Conservation (phyloP, 2,329 filamentous ascomycete species). For the Pseudocercospora cruenta region DNA sequence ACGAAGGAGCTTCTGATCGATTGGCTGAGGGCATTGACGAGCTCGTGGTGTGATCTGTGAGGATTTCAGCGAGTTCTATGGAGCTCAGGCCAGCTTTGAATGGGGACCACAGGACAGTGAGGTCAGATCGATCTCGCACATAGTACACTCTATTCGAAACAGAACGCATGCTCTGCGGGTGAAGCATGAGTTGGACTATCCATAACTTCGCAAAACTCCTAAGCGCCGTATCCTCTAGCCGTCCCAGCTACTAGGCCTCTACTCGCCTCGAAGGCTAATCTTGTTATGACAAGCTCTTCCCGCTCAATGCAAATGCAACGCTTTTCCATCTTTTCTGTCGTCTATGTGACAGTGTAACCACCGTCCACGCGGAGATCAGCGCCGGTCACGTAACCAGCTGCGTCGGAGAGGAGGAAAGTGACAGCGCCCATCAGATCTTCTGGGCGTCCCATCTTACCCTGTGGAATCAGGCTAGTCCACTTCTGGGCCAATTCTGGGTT, state of each 20-base stretch:
- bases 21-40: not conserved
- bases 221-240: not conserved
- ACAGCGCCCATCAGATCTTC: conserved; percentile 94
- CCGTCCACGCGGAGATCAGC: conserved; percentile 49
- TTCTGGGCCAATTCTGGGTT: conserved; percentile 87
- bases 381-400: conserved; percentile 70
- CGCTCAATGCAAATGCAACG: not conserved
- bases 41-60: not conserved
- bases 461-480: conserved; percentile 90
- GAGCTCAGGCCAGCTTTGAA: not conserved
- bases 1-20: not conserved
- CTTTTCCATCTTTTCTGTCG: conserved; percentile 2
- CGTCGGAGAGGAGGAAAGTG: conserved; percentile 81
- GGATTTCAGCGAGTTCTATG: not conserved
- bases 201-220: not conserved
- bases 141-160: not conserved
- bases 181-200: not conserved
- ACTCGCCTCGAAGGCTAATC: not conserved
- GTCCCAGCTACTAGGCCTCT: not conserved
- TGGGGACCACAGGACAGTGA: not conserved
- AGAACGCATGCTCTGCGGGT: not conserved
- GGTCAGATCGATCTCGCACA: not conserved
- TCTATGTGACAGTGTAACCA: conserved; percentile 46
- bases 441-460: conserved; percentile 90
- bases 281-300: not conserved